Evolutionary conservation across 768 basidiomycete species (phyloP).

Genomic region (Mycena rosella): DNA sequence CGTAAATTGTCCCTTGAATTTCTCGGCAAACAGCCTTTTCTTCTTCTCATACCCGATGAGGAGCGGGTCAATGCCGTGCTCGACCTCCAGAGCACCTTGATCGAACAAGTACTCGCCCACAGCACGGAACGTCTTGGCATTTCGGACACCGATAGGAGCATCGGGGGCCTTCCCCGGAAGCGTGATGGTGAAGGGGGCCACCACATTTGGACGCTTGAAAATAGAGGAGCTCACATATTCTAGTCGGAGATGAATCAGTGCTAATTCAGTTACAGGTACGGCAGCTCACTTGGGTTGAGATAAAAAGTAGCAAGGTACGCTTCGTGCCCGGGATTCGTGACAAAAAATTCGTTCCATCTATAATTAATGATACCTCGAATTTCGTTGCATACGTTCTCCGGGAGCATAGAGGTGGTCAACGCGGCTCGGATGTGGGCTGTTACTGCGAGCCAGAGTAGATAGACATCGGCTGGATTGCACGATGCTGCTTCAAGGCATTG

Average conservation of each 20-base stretch:
- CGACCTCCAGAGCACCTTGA: constrained; percentile 36
- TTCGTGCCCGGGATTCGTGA: too few relatives aligned
- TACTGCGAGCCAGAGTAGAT: background rate
- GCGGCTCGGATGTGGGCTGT: constrained; percentile 9
- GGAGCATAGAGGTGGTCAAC: background rate
- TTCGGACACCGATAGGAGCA: constrained; percentile 38
- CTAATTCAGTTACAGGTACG: too few relatives aligned
- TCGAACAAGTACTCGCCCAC: constrained; percentile 39
- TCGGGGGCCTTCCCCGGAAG: constrained; percentile 32
- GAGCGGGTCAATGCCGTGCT: constrained; percentile 36
- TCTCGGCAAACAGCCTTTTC: constrained; percentile 31
- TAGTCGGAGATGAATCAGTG: background rate
- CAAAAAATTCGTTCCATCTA: too few relatives aligned
- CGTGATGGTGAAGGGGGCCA: constrained; percentile 6
- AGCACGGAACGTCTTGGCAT: constrained; percentile 43
- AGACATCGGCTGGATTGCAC: constrained; percentile 8
- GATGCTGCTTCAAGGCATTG: constrained; percentile 11
- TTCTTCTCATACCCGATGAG: constrained; percentile 36
- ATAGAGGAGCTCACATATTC: constrained; percentile 2
- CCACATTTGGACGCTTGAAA: background rate
- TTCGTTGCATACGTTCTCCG: constrained; percentile 4
- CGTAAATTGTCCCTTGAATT: constrained; percentile 41
- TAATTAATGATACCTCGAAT: constrained; percentile 5
- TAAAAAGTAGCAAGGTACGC: constrained; percentile 18
- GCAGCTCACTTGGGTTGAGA: constrained; percentile 4